Base-by-base conservation (phyloP, 306 rosid species). In the Vigna reflexopilosa region DNA sequence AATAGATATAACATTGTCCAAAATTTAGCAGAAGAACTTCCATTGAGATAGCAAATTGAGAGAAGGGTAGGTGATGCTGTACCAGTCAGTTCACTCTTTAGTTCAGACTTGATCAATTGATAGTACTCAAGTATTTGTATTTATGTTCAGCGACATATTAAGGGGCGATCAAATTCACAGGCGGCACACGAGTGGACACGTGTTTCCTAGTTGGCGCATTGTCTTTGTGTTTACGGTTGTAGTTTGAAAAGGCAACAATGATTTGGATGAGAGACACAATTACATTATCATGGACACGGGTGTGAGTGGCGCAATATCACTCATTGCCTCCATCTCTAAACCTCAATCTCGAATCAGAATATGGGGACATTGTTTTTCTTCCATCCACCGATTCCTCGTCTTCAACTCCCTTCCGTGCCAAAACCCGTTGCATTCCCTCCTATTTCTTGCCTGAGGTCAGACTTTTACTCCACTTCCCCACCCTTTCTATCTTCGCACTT, bases 361-460 rank as follows among this genome's bases (percentile, higher is more conserved):
- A 72, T 83, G 85, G 83, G 57, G 67, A 73, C 84, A 30, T 19
- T 81, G 26, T 71, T 82, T 38, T 19, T 84, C 28, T 73, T 83
- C 49, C 70, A 54, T 50, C 26, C 89, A 75, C 57, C 74, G 48
- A 65, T 71, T 68, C 64, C 86, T 32, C 83, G 30, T 38, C 45
- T 73, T 74, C 9, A 48, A 26, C 45, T 45, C 5, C 59, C 70
- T 30, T 65, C 32, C 62, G 6, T 50, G 3, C 49, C 40, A 10
- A 83, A 82, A 79, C 67, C 87, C 16, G 42, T 38, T 75, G 13
- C 65, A 34, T 59, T 83, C 63, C 84, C 73, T 56, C 69, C 87
- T 42, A 63, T 75, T 76, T 58, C 77, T 72, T 84, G 91, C 57
- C 81, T 74, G 45, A 91, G 93, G 93, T 86, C 61, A 77, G 67